These are phyloP conservation scores for Baorangia bicolor DNA, from an alignment of 768 basidiomycete genomes.

Conservation along the genomic window DNA sequence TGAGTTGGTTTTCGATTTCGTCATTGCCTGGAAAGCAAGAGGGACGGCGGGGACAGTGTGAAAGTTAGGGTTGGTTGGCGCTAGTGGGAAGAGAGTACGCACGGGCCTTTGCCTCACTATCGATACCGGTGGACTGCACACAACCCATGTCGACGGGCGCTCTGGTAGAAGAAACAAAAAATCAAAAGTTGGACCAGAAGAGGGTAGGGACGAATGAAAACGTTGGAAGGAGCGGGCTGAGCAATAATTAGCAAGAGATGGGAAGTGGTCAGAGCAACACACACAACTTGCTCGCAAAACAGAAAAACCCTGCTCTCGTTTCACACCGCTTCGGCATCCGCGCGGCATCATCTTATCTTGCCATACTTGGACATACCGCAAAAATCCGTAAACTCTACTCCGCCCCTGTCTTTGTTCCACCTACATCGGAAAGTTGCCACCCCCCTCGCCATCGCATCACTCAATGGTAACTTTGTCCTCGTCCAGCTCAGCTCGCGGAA, in stretches of 20 bases:
- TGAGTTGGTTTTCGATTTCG: slow-evolving; percentile 91
- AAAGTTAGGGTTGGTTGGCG: background rate
- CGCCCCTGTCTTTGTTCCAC: too few relatives aligned
- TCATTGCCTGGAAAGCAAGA: slow-evolving; percentile 67
- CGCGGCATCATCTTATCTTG: slow-evolving; percentile 14
- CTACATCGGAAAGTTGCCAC: too few relatives aligned
- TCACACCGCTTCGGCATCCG: slow-evolving; percentile 18
- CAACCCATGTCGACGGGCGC: slow-evolving; percentile 58
- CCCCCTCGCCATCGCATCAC: too few relatives aligned
- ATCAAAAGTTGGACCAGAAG: slow-evolving; percentile 4
- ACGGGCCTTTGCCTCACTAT: slow-evolving; percentile 85
- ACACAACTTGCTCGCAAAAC: background rate
- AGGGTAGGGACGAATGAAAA: slow-evolving; percentile 7
- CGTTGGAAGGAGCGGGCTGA: slow-evolving; percentile 24
- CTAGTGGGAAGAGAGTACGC: slow-evolving; percentile 33
- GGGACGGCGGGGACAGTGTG: background rate
- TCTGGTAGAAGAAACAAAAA: background rate
- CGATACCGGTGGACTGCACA: slow-evolving; percentile 64
- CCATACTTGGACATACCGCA: slow-evolving; percentile 15
- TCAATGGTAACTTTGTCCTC: too few relatives aligned
- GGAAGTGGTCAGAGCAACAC: slow-evolving; percentile 5
- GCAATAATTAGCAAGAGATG: slow-evolving; percentile 29
- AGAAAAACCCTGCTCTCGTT: slow-evolving; percentile 13
- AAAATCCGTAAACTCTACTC: too few relatives aligned
- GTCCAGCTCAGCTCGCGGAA: too few relatives aligned